A percentile compares a stretch with the other conserved stretches of the same genome.
These are phyloP conservation scores for Desmodesmus armatus DNA, from an alignment of 139 green algal genomes.

Conservation along the genomic window DNA sequence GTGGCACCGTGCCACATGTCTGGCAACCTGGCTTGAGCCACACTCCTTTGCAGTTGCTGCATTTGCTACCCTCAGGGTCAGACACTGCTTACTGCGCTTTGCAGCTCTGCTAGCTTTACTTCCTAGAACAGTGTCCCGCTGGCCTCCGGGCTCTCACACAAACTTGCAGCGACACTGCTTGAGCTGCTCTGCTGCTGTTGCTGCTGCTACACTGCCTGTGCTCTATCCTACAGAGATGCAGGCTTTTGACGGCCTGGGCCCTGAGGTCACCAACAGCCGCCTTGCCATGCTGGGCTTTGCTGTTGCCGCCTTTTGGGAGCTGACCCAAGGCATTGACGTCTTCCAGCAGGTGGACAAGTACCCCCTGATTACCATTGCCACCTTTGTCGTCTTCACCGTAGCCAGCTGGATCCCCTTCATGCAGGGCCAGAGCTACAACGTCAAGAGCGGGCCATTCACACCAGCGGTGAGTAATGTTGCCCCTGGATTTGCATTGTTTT, in stretches of 20 bases:
- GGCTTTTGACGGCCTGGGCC: constrained; percentile 52
- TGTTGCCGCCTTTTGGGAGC: constrained; percentile 39
- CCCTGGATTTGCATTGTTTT: constrained; percentile 2
- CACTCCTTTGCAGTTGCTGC: too few species aligned
- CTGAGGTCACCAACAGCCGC: constrained; percentile 39
- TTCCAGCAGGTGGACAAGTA: constrained; percentile 40
- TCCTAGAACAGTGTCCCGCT: too few species aligned
- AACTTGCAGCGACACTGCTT: too few species aligned
- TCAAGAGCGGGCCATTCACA: constrained; percentile 49
- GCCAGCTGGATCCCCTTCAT: constrained; percentile 60
- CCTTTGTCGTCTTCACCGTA: constrained; percentile 44
- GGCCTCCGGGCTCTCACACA: too few species aligned
- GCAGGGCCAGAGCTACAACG: constrained; percentile 51
- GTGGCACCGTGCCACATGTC: too few species aligned
- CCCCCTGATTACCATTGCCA: constrained; percentile 35
- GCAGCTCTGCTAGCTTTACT: too few species aligned
- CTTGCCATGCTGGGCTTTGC: constrained; percentile 46
- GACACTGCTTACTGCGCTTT: too few species aligned
- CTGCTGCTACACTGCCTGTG: not conserved
- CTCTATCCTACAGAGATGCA: constrained; percentile 46
- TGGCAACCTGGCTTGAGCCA: too few species aligned
- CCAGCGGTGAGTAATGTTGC: constrained; percentile 6
- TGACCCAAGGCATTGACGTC: constrained; percentile 43
- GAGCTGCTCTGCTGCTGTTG: not conserved
- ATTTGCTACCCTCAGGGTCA: too few species aligned